A percentile compares a stretch with the other conserved stretches of the same genome.
Evolutionary conservation across 2,329 filamentous ascomycete species (phyloP).

Genomic region (Trichoderma afroharzianum): DNA sequence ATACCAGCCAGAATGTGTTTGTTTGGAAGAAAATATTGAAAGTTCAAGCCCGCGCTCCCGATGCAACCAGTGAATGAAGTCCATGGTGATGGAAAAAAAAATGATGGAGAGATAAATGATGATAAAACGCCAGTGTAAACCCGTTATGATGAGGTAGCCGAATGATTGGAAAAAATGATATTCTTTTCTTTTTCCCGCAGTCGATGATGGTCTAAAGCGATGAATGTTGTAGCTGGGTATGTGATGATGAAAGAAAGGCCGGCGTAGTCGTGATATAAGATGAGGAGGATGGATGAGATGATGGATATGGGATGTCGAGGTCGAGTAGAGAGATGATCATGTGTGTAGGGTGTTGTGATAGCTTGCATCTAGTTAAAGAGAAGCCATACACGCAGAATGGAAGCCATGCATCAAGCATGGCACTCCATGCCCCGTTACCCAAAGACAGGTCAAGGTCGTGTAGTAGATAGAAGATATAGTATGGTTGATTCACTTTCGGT

Average conservation of each 20-base stretch:
- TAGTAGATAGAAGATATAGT: accelerated
- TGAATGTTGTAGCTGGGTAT: neutral
- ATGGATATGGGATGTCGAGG: neutral
- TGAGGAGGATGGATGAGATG: neutral
- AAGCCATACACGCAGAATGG: neutral
- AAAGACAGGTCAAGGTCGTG: neutral
- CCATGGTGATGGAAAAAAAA: neutral
- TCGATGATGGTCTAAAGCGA: slow-evolving; percentile 6
- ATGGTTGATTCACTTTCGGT: slow-evolving; percentile 29
- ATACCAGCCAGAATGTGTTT: neutral
- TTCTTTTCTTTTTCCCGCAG: slow-evolving; percentile 13
- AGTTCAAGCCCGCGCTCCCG: slow-evolving; percentile 5
- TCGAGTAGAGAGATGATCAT: neutral
- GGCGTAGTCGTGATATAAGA: neutral
- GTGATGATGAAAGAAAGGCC: neutral
- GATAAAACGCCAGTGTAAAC: slow-evolving; percentile 7
- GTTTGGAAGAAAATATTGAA: neutral
- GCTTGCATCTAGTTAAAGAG: neutral
- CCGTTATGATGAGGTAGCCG: neutral
- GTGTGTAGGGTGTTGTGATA: neutral
- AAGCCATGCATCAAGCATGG: neutral
- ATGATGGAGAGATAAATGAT: neutral
- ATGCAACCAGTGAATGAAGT: slow-evolving; percentile 14
- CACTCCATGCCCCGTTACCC: neutral
- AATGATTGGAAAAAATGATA: neutral